Base-by-base conservation (phyloP, 2,329 filamentous ascomycete genomes). In the Huntiella savannae region DNA sequence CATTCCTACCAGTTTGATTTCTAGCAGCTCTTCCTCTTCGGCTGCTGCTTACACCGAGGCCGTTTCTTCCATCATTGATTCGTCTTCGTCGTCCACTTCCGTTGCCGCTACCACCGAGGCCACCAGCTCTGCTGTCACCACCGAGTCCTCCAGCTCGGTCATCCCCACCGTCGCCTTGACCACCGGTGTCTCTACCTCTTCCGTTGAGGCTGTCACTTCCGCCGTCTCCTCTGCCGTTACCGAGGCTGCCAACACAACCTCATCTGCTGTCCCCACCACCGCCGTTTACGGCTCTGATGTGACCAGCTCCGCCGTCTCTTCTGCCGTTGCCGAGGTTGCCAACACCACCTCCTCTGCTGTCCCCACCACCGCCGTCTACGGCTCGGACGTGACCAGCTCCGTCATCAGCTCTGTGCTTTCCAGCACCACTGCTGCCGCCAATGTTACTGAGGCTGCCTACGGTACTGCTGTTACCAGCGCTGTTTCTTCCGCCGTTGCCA, bases 291-390 rank as follows among this genome's bases (percentile, higher is more conserved):
- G 22, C 22, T 28, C 22, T 10, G 22, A 28, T 28, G 22, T 28
- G 6, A 28, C 7, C 22, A 28, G 22, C 22, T 17, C 19, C 10
- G 13, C 16, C 10, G 33, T 34, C 33, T 36, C 42, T 11, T 70
- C 57, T 63, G 19, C 22, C 11, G 19, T 22, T 28, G 39, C 39
- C 19, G 63, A 57, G 65, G 33, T 19, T 44, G 64, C 61, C 48
- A 63, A 64, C 53, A 60, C 59, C 45, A 68, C 71, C 58, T 64
- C 71, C 62, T 75, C 69, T 66, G 22, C 8, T 28, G 76, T 73
- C 57, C 12, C 15, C 8, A 8, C 22, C 7, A 28, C 22, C 22
- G 22, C 22, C 22, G 22, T 28, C 22, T 28, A 28, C 22, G 22
- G 22, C 22, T 28, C 22, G 1, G 22, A 28, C 10, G 22, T 28